These are phyloP conservation scores for Phytophthora rubi DNA, from an alignment of 352 stramenopile species.

Conservation along the genomic window DNA sequence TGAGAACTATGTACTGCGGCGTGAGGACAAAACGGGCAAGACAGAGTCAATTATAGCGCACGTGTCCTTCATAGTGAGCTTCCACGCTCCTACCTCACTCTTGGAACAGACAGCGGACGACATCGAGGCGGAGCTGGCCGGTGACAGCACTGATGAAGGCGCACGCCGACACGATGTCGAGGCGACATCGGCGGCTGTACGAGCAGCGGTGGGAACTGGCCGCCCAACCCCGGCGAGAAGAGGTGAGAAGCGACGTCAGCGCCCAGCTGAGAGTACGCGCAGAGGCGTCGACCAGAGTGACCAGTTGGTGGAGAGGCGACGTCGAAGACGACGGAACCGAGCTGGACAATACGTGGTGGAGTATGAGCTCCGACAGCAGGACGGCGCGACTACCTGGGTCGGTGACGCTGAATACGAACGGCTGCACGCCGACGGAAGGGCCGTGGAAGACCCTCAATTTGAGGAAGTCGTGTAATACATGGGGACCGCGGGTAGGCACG, in stretches of 20 bases:
- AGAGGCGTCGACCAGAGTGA: not conserved
- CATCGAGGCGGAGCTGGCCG: not conserved
- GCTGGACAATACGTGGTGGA: conserved; percentile 6
- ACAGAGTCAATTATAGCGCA: conserved; percentile 1
- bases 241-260: not conserved
- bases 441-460: too few species aligned
- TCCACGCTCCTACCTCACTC: not conserved
- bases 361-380: not conserved
- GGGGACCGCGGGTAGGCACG: too few species aligned
- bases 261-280: not conserved
- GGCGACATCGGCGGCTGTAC: not conserved
- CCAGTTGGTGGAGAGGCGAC: not conserved
- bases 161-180: not conserved
- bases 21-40: not conserved
- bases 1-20: not conserved
- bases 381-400: not conserved
- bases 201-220: not conserved
- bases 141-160: not conserved
- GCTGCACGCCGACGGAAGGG: too few species aligned
- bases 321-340: not conserved
- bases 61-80: conserved; percentile 1
- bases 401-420: too few species aligned
- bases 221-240: not conserved
- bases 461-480: too few species aligned
- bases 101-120: not conserved